Percentiles rank a stretch among this genome's conserved stretches.
Evolutionary conservation across 495 filamentous ascomycete species (phyloP).

Genomic region (Aspergillus steynii): DNA sequence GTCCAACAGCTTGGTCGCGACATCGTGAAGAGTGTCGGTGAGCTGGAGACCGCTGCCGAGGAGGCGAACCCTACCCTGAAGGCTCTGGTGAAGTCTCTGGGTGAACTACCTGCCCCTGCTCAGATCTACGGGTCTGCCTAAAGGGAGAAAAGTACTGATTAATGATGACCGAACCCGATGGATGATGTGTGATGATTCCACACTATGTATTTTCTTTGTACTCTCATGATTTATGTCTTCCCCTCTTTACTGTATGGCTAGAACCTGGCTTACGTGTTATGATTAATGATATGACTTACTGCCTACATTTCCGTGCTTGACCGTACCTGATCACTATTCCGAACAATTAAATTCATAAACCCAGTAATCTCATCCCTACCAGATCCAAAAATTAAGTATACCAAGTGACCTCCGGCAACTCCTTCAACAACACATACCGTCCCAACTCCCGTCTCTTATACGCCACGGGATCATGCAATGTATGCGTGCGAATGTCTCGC

Average conservation of each 20-base stretch:
- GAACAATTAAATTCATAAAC: neutral
- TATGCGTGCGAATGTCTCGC: constrained; percentile 61
- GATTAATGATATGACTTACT: constrained; percentile 1
- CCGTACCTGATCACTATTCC: neutral
- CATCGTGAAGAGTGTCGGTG: constrained; percentile 9
- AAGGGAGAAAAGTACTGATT: neutral
- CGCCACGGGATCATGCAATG: constrained; percentile 61
- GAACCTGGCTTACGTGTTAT: constrained; percentile 3
- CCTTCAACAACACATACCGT: constrained; percentile 49
- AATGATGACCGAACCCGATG: neutral
- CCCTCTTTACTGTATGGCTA: neutral
- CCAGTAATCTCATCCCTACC: neutral
- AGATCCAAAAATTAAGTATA: constrained; percentile 45
- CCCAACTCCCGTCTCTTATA: constrained; percentile 63
- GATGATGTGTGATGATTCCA: neutral
- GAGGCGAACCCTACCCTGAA: constrained; percentile 17
- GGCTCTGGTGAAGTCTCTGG: constrained; percentile 15
- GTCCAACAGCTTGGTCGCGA: constrained; percentile 13
- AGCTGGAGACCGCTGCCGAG: constrained; percentile 10
- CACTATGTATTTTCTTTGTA: neutral
- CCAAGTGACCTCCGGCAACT: constrained; percentile 57
- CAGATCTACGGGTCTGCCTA: neutral
- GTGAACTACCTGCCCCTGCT: constrained; percentile 13
- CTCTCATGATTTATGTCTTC: constrained; percentile 6
- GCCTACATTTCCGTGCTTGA: neutral